Evolutionary conservation across 371 early-diverging fungal species (phyloP).

Genomic region (Fennellomyces sp.): DNA sequence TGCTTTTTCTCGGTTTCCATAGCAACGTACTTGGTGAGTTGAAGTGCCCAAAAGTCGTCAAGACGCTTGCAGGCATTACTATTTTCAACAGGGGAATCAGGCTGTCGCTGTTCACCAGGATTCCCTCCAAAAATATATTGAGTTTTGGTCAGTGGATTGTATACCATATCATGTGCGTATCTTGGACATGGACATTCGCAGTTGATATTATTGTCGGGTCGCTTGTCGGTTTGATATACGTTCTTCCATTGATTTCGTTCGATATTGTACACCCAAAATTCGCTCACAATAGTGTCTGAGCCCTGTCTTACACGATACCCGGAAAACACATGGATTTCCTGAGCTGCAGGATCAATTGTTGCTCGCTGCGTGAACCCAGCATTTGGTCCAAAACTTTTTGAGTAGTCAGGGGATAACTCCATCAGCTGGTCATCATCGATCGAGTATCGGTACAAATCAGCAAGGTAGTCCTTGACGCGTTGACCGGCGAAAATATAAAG

Average conservation of each 20-base stretch:
- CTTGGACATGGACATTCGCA: constrained; percentile 76
- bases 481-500: constrained; percentile 92
- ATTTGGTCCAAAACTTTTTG: constrained; percentile 73
- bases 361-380: constrained; percentile 87
- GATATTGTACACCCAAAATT: constrained; percentile 77
- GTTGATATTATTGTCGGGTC: constrained; percentile 43
- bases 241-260: constrained; percentile 72
- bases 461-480: constrained; percentile 73
- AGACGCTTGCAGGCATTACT: constrained; percentile 55
- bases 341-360: constrained; percentile 71
- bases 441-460: constrained; percentile 83
- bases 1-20: not conserved
- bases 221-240: constrained; percentile 72
- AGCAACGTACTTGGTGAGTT: constrained; percentile 63
- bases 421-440: constrained; percentile 73
- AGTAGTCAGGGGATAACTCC: constrained; percentile 72
- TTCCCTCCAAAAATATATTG: constrained; percentile 92
- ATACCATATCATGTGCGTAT: constrained; percentile 88
- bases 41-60: constrained; percentile 87
- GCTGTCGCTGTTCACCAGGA: constrained; percentile 61
- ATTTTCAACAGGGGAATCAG: not conserved
- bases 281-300: constrained; percentile 67
- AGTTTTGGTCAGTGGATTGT: constrained; percentile 57
- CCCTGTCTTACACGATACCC: constrained; percentile 59
- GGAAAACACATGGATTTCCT: constrained; percentile 86